Evolutionary conservation across 2,329 filamentous ascomycete species (phyloP), one percentile per base, ranked within the genome.

Genomic region (Curvularia spicifera): DNA sequence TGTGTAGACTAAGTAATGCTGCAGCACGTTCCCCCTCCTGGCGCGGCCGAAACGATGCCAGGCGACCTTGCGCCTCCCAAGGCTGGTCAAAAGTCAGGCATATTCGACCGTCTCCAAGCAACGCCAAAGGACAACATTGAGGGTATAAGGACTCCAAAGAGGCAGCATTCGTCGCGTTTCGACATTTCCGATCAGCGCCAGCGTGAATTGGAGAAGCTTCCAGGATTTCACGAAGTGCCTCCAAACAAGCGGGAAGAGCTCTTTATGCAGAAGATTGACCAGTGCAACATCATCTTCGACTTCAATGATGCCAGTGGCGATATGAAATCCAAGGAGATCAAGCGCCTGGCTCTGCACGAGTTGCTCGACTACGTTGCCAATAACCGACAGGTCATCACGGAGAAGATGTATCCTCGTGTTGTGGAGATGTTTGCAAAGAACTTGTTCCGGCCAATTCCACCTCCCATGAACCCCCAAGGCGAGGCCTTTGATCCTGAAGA

Each of bases 311-410:
- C 94, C 48, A 96, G 91, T 66, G 93, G 90, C 67, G 95, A 99
- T 76, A 98, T 99, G 93, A 99, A 99, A 79, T 97, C 94, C 47
- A 99, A 99, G 82, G 95, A 99, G 80, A 98, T 99, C 84, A 99
- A 99, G 83, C 87, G 95, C 72, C 82, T 99, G 67, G 95, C 95
- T 42, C 84, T 99, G 44, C 95, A 99, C 76, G 95, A 99, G 78
- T 84, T 99, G 61, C 85, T 99, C 64, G 95, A 99, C 78, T 99
- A 99, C 75, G 95, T 99, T 57, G 94, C 95, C 71, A 98, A 98
- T 80, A 99, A 99, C 77, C 87, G 95, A 69, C 94, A 97, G 72
- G 95, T 99, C 74, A 99, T 99, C 72, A 97, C 93, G 2, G 95
- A 99, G 77, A 92, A 93, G 55, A 99, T 99, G 95, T 99, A 99